Base-by-base conservation (phyloP, 352 stramenopile species). In the Pythium vanterpoolii region DNA sequence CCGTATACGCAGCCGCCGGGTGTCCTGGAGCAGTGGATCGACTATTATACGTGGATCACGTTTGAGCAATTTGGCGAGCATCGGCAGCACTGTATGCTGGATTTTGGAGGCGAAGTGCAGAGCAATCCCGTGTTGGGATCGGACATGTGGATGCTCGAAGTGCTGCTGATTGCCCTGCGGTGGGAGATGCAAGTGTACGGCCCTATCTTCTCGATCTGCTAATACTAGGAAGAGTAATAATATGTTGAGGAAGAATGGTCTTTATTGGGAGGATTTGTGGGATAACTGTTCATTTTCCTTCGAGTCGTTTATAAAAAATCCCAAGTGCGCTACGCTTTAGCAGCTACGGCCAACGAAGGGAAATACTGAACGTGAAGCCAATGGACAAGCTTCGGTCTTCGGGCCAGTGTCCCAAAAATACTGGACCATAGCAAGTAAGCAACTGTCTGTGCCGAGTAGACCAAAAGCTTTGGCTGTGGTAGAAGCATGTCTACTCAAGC, bases 61-160 rank as follows among this genome's bases (percentile, higher is more conserved):
- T 70, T 70, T 26, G 56, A 64, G 24, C 24, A 14, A 13, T 49
- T 36, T 26, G 62, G 62, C 8, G 55, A 61, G 7, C 9, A 65
- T 7, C 19, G 44, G 13, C 13, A 65, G 43, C 50, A 62, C 63
- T 62, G 56, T 26, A 19, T 53, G 3, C 14, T 66, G 11, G 27
- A 60, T n/a, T 70, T 70, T 46, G 63, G 56, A 9, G 63, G 63
- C n/a, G 50, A 66, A 34, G 56, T 70, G 9, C 50, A 59, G n/a
- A 56, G 50, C 28, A 65, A 47, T 30, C 36, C 56, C 0, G 56
- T 66, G 5, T 7, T 60, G 0, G 48, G 53, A 7, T 55, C 56
- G 21, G 50, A 58, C 23, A 50, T 54, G 50, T 70, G 63, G 63
- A 70, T 70, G 62, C 27, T 70, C 27, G 62, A 70, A 26, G 27